These are phyloP conservation scores for Rutstroemia sp. DNA, from an alignment of 2,329 filamentous ascomycete genomes.

Conservation along the genomic window DNA sequence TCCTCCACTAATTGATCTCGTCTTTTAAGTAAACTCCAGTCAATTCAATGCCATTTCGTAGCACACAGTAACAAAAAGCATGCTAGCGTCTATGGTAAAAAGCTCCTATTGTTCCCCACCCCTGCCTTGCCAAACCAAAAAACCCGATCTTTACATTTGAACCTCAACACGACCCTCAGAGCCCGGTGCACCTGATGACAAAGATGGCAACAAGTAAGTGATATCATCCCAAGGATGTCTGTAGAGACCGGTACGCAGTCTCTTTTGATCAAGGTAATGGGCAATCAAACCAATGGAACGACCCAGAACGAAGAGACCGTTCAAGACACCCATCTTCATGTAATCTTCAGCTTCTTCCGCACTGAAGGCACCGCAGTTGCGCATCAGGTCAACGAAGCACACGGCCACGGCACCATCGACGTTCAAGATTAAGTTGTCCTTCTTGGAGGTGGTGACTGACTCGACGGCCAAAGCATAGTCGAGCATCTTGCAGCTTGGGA, in stretches of 20 bases:
- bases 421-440: slow-evolving; percentile 99
- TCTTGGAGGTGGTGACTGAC: slow-evolving; percentile 98
- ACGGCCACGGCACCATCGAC: slow-evolving; percentile 97
- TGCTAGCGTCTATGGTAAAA: neutral
- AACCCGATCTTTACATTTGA: slow-evolving; percentile 42
- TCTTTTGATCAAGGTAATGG: slow-evolving; percentile 99
- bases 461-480: slow-evolving; percentile 98
- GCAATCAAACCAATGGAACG: slow-evolving; percentile 98
- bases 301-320: slow-evolving; percentile 97
- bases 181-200: slow-evolving; percentile 64
- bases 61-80: neutral
- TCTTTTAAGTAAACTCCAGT: neutral
- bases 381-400: slow-evolving; percentile 95
- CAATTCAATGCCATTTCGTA: neutral
- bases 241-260: slow-evolving; percentile 96
- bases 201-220: slow-evolving; percentile 82
- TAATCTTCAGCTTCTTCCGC: slow-evolving; percentile 97
- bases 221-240: slow-evolving; percentile 99
- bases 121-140: neutral
- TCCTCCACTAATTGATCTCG: neutral
- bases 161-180: slow-evolving; percentile 87
- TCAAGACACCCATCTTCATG: slow-evolving; percentile 97
- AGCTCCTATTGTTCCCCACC: neutral
- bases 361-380: slow-evolving; percentile 96
- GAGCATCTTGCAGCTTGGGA: slow-evolving; percentile 95